Percentiles rank a stretch among this genome's conserved stretches.
Conservation (phyloP, 176 grass and related monocot genomes). For the Cenchrus purpureus region DNA sequence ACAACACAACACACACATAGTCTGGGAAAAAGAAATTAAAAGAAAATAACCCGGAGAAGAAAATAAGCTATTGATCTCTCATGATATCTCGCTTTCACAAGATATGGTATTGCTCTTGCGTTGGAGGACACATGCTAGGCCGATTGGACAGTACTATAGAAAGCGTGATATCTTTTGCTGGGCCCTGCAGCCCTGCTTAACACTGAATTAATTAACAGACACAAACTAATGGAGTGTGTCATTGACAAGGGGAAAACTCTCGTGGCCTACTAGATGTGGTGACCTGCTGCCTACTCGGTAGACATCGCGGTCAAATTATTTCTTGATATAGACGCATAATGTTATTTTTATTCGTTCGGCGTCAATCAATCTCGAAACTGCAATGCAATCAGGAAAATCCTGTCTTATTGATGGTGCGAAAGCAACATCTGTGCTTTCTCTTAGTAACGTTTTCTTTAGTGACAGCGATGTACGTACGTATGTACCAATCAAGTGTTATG, state of each 20-base stretch:
- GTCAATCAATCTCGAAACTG: neutral
- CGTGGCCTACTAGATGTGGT: neutral
- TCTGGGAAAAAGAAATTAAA: no score
- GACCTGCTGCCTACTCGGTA: conserved; percentile 39
- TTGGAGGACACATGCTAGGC: neutral
- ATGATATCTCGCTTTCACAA: conserved; percentile 32
- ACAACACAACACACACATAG: no score
- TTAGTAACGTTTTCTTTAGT: no score
- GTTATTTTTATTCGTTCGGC: neutral
- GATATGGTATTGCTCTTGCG: conserved; percentile 28
- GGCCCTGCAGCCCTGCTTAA: neutral
- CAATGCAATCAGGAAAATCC: neutral
- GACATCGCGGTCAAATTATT: conserved; percentile 32
- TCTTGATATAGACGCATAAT: neutral
- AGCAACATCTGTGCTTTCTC: conserved; percentile 27
- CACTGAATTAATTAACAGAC: conserved; percentile 2
- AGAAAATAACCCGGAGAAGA: no score
- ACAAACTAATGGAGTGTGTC: neutral
- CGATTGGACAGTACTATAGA: conserved; percentile 16
- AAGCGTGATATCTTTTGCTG: neutral
- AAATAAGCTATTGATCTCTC: neutral
- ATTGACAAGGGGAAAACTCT: neutral
- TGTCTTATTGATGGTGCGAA: conserved; percentile 35
- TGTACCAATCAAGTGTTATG: no score
- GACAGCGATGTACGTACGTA: no score